phyloP scores from a whole-genome alignment of 805 yeast species.

The Cyberlindnera xishuangbannaensis region DNA sequence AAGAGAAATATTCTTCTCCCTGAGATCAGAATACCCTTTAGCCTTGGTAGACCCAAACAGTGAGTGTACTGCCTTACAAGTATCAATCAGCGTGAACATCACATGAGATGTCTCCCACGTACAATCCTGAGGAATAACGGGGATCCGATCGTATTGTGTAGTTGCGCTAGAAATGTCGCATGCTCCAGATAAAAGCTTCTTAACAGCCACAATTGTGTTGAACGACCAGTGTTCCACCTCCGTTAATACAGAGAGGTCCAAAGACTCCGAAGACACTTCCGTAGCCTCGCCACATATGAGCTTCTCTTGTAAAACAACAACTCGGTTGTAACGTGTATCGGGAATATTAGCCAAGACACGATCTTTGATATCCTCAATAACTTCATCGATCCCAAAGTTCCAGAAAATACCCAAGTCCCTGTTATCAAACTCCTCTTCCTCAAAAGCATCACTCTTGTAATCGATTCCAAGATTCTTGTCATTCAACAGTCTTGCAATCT shows the following conservation, averaged over 20 bases:
- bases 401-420: constrained; percentile 53
- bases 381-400: constrained; percentile 40
- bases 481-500: constrained; percentile 23
- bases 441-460: constrained; percentile 24
- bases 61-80: constrained; percentile 17
- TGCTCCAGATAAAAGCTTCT: constrained; percentile 8
- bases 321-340: constrained; percentile 9
- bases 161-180: background rate
- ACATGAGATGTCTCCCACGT: constrained; percentile 20
- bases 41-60: constrained; percentile 6
- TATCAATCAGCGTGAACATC: constrained; percentile 14
- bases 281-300: constrained; percentile 10
- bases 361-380: constrained; percentile 10
- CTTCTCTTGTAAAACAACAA: constrained; percentile 12
- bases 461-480: constrained; percentile 26
- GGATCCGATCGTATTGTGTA: constrained; percentile 5
- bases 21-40: constrained; percentile 11
- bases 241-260: constrained; percentile 11
- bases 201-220: constrained; percentile 5
- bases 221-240: constrained; percentile 21
- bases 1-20: constrained; percentile 13
- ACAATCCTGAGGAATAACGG: constrained; percentile 11
- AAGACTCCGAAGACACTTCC: constrained; percentile 1
- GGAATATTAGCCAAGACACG: constrained; percentile 12
- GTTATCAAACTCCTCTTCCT: constrained; percentile 37